Conservation (phyloP, 176 grass and related monocot species). For the Pontederia paniculata region DNA sequence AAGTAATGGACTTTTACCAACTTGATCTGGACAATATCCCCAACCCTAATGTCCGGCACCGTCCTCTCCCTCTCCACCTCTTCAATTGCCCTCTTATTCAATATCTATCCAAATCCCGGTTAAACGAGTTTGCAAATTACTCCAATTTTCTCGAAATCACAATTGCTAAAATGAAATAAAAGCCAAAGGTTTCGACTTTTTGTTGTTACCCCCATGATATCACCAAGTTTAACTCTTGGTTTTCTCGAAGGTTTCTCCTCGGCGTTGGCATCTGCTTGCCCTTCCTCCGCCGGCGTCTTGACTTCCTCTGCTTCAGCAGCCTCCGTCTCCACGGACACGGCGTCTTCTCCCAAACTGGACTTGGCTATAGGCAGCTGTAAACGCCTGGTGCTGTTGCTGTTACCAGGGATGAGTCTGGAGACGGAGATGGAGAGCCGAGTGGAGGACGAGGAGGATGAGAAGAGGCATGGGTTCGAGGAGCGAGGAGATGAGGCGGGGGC, state of each 20-base stretch:
- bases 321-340: constrained; percentile 13
- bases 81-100: constrained; percentile 83
- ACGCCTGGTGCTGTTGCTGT: too few species aligned
- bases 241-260: constrained; percentile 39
- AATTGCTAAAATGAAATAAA: not conserved
- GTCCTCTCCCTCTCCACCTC: constrained; percentile 68
- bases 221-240: constrained; percentile 58
- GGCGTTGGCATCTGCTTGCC: not conserved
- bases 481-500: too few species aligned
- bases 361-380: not conserved
- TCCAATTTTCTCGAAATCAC: not conserved
- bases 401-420: too few species aligned
- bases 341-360: constrained; percentile 32
- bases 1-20: constrained; percentile 37
- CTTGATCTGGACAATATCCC: constrained; percentile 90
- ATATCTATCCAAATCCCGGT: constrained; percentile 35
- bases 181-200: not conserved
- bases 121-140: constrained; percentile 13
- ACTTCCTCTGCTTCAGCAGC: constrained; percentile 15
- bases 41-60: constrained; percentile 76
- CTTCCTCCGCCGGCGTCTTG: not conserved
- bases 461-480: too few species aligned
- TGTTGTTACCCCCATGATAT: constrained; percentile 64
- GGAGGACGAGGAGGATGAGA: too few species aligned
- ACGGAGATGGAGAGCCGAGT: too few species aligned